Percentiles rank a stretch among this genome's conserved stretches.
These are phyloP conservation scores for Colletotrichum camelliae DNA, from an alignment of 2,329 filamentous ascomycete species.

Conservation along the genomic window DNA sequence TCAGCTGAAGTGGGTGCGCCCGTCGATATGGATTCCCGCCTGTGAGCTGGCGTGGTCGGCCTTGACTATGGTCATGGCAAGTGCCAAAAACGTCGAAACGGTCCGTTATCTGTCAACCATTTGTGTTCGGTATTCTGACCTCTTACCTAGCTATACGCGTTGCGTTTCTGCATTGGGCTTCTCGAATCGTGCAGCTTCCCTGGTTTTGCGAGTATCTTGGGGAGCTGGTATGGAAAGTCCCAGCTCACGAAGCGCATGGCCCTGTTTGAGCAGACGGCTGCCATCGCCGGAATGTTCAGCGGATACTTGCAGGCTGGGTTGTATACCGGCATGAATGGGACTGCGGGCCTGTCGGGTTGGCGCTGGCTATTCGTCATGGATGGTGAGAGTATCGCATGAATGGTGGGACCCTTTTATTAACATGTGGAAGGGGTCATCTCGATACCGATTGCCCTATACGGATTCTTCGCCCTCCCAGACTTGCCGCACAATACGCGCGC, in stretches of 20 bases:
- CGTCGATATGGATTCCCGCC: constrained; percentile 29
- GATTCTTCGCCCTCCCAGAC: constrained; percentile 26
- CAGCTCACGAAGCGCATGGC: constrained; percentile 54
- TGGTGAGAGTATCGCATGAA: constrained; percentile 18
- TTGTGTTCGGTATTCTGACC: not conserved
- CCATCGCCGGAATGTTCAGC: constrained; percentile 59
- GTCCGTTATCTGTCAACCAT: not conserved
- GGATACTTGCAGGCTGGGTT: constrained; percentile 61
- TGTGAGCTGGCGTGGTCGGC: constrained; percentile 30
- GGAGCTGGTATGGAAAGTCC: constrained; percentile 44
- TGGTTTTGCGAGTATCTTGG: constrained; percentile 37
- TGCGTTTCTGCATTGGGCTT: constrained; percentile 49
- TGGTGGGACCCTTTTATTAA: not conserved
- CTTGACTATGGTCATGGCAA: constrained; percentile 13
- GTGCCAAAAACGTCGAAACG: constrained; percentile 26
- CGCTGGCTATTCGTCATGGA: constrained; percentile 47
- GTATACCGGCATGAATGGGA: constrained; percentile 42
- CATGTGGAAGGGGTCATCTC: constrained; percentile 13
- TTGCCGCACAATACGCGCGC: constrained; percentile 18
- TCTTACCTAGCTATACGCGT: constrained; percentile 38
- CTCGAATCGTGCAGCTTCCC: constrained; percentile 38
- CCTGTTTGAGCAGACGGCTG: constrained; percentile 55
- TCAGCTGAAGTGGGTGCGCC: constrained; percentile 29
- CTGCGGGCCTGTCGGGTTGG: constrained; percentile 36
- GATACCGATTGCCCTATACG: constrained; percentile 25